phyloP scores from a whole-genome alignment of 2,329 filamentous ascomycete species.

The Penicillium aurantiogriseum region DNA sequence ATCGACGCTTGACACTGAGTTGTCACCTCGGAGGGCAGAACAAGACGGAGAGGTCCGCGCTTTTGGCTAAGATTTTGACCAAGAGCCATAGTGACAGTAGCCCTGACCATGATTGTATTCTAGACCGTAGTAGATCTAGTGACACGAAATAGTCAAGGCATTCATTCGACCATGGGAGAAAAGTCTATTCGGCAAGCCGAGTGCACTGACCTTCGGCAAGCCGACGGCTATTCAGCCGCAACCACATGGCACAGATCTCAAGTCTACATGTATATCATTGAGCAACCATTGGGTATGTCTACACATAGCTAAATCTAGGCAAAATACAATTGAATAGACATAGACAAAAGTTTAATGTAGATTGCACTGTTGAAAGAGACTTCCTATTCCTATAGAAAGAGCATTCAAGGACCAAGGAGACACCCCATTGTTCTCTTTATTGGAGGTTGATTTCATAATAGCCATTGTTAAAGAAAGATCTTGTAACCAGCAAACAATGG shows the following conservation, averaged over 20 bases:
- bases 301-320: neutral
- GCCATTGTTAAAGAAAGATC: neutral
- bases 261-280: neutral
- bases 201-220: neutral
- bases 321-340: neutral
- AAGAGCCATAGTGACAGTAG: neutral
- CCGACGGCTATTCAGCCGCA: neutral
- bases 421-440: constrained; percentile 1
- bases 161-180: neutral
- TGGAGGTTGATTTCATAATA: neutral
- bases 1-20: no score
- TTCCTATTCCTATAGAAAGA: neutral
- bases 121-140: neutral
- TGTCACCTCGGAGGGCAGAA: neutral
- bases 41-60: neutral
- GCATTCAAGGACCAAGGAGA: neutral
- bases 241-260: neutral
- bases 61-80: neutral
- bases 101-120: neutral
- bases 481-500: neutral
- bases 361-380: neutral
- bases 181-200: neutral
- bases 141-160: neutral
- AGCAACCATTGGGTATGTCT: neutral
- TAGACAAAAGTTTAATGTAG: no score